Evolutionary conservation across 139 green algal species (phyloP), one percentile per base, ranked within the genome.

Genomic region (Chlorella sp.): DNA sequence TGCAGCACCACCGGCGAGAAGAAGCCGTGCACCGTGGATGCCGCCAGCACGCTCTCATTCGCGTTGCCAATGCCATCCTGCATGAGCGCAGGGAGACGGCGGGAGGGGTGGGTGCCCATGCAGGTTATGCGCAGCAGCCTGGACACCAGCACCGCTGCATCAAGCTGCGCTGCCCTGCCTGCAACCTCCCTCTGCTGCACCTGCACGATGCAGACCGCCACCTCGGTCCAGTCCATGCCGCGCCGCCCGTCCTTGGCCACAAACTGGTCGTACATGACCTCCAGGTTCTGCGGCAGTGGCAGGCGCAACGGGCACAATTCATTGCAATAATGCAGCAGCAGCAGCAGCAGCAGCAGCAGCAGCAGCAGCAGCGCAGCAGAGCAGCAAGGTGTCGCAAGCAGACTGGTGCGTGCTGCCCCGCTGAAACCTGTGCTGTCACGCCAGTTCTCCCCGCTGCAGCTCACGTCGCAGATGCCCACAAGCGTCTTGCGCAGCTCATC

Each of bases 151-250:
- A 6, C 58, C 24, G 60, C 60, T 19, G 28, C 60, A n/a, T n/a
- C n/a, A n/a, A n/a, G n/a, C n/a, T n/a, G n/a, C n/a, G n/a, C n/a
- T n/a, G n/a, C n/a, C n/a, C n/a, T n/a, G n/a, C n/a, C n/a, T n/a
- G n/a, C n/a, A n/a, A n/a, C n/a, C n/a, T n/a, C n/a, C n/a, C n/a
- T n/a, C n/a, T n/a, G 60, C 60, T 19, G 28, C 60, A n/a, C 28
- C 60, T 38, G 86, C 74, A 89, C 80, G 32, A 89, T 87, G 65
- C 65, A 82, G 44, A 90, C 87, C 46, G 87, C 87, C 68, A 90
- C 87, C 77, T 90, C 87, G 20, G 80, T 83, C 87, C 87, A 90
- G 83, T 90, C 87, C 83, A 90, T 36, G n/a, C 87, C 87, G 28
- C 76, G 76, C 41, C 83, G 83, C 30, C 83, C 83, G n/a, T 88